A percentile compares a stretch with the other conserved stretches of the same genome.
Conservation (phyloP, 768 basidiomycete species). For the Serendipita sp. region DNA sequence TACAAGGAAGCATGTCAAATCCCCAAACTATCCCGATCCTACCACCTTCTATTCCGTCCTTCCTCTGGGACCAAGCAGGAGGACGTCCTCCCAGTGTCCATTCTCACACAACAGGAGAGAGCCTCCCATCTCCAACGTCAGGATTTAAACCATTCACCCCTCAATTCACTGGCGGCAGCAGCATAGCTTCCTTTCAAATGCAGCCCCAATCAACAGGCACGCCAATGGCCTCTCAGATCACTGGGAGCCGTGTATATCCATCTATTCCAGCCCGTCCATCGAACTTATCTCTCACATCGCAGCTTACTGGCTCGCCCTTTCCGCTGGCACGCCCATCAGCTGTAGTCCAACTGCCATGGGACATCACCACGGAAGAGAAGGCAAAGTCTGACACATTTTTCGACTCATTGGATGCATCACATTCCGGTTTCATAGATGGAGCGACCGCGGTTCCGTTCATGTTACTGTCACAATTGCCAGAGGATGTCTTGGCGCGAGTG, state of each 20-base stretch:
- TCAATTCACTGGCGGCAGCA: slow-evolving; percentile 42
- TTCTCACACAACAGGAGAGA: slow-evolving; percentile 42
- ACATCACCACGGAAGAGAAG: slow-evolving; percentile 70
- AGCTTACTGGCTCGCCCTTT: slow-evolving; percentile 28
- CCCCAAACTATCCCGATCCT: slow-evolving; percentile 40
- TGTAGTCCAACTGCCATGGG: slow-evolving; percentile 39
- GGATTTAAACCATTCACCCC: slow-evolving; percentile 29
- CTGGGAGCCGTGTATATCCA: not conserved
- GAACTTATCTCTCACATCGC: slow-evolving; percentile 16
- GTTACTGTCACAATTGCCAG: slow-evolving; percentile 72
- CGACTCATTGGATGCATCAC: slow-evolving; percentile 58
- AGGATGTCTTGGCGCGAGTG: slow-evolving; percentile 71
- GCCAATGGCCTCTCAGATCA: not conserved
- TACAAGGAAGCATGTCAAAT: slow-evolving; percentile 80
- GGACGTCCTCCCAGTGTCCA: slow-evolving; percentile 24
- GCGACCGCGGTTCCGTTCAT: slow-evolving; percentile 93
- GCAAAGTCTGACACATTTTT: slow-evolving; percentile 63
- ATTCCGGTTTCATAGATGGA: slow-evolving; percentile 72
- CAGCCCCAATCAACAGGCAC: not conserved
- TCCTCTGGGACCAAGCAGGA: slow-evolving; percentile 69
- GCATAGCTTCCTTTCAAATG: slow-evolving; percentile 6
- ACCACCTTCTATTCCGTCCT: slow-evolving; percentile 62
- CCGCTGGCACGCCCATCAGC: slow-evolving; percentile 4
- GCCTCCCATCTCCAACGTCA: slow-evolving; percentile 10
- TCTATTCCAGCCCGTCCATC: not conserved